Evolutionary conservation across 352 stramenopile species (phyloP), one percentile per base, ranked within the genome.

Genomic region (Globisporangium canariense): DNA sequence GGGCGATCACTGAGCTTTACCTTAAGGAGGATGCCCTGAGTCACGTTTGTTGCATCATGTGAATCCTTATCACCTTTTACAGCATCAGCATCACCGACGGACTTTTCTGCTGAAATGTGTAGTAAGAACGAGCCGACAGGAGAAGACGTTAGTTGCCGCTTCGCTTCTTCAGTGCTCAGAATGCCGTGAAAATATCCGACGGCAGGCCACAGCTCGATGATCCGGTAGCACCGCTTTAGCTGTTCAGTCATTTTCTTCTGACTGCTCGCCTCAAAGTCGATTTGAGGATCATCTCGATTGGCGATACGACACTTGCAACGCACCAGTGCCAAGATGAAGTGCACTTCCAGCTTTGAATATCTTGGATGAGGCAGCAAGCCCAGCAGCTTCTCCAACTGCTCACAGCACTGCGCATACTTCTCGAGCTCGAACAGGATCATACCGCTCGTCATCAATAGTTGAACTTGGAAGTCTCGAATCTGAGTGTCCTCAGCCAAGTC

Each of bases 171-270:
- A 43, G 56, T 76, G 7, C 51, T 64, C 2, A 89, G 6, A 2
- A 34, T 25, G 6, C 78, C 78, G 41, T 88, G 76, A 22, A 87
- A 89, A 55, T 76, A 90, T 3, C 81, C 79, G 46, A 89, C 77
- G 13, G 62, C 67, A 1, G 74, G 72, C 76, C 71, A 81, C 25
- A 89, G 30, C 34, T 89, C 81, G n/a, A 90, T 67, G 11, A 64
- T 45, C 36, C 77, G 78, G 46, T 77, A 87, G 54, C 76, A 88
- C 6, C 60, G 50, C 50, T 76, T 73, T 11, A 90, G 43, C 20
- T 52, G 9, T 5, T 40, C 20, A 14, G 41, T 38, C 22, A 2
- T 9, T 3, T 6, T 45, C 18, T 56, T 25, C 18, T 3, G 51
- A 49, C 32, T 0, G 11, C 11, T n/a, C n/a, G 28, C 62, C 41